Evolutionary conservation across 1,284 basidiomycete genomes (phyloP), one percentile per base, ranked within the genome.

Genomic region (Sporisorium exsertum): DNA sequence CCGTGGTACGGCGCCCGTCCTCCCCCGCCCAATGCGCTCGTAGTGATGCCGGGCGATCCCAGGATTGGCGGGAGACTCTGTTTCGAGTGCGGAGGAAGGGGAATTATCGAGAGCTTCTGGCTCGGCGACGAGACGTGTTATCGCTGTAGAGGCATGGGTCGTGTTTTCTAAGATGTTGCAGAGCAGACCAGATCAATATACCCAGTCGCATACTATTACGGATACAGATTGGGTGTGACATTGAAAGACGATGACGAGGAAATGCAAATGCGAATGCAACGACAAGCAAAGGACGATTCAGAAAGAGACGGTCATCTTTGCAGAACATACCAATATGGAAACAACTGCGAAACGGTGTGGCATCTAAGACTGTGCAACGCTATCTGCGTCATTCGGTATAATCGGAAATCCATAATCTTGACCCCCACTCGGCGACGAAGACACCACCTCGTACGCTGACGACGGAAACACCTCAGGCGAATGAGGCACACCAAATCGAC

Each of bases 111-210:
- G 35, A 77, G 74, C 54, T 77, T 77, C 52, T 77, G 74, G 74
- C 61, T 77, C 33, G 74, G 74, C 12, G 74, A 77, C 26, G 74
- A 77, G 46, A 73, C 70, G 24, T 77, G 74, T 45, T 64, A 51
- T 6, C 59, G 70, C 7, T 77, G 74, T 32, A 53, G 59, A 24
- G 74, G 74, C 0, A 47, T 47, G 2, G 74, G 74, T 3, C 29
- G 74, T 1, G 55, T 77, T 16, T 70, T 77, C 16, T 73, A 32
- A 26, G n/a, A n/a, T n/a, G n/a, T n/a, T n/a, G n/a, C n/a, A 45
- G 35, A 33, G 47, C 47, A 13, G 20, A 18, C 7, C 40, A 20
- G 10, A 45, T 9, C 47, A 43, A 32, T 51, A 51, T 45, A 52
- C 40, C 50, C 58, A 29, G 12, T 12, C 18, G 5, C 6, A n/a